Conservation (phyloP, 768 basidiomycete genomes). For the Kwoniella bestiolae region DNA sequence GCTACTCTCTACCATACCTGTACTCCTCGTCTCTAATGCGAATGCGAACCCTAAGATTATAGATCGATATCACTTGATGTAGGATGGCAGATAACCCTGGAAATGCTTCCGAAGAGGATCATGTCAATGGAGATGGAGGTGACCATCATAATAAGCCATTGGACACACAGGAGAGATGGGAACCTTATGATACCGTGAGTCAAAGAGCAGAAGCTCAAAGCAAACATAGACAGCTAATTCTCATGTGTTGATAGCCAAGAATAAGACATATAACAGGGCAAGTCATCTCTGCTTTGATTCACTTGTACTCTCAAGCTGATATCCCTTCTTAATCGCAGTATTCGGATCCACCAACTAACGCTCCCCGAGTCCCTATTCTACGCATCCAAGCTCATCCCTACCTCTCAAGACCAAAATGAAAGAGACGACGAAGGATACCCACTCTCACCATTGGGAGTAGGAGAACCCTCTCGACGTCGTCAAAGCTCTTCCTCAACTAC, state of each 20-base stretch:
- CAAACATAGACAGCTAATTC: neutral
- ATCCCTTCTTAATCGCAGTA: constrained; percentile 23
- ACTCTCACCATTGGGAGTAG: constrained; percentile 24
- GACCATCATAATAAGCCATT: neutral
- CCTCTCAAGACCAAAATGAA: neutral
- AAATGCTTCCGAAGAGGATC: neutral
- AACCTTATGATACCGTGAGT: constrained; percentile 22
- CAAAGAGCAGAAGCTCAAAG: no score
- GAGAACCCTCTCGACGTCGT: constrained; percentile 13
- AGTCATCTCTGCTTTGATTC: neutral
- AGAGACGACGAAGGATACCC: constrained; percentile 6
- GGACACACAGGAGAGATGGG: neutral
- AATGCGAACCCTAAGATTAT: neutral
- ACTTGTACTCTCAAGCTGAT: neutral
- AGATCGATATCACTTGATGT: neutral
- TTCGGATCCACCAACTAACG: constrained; percentile 50
- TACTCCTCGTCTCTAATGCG: neutral
- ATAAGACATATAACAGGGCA: constrained; percentile 52
- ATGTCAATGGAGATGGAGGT: neutral
- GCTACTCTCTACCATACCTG: neutral
- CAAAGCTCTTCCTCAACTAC: constrained; percentile 10
- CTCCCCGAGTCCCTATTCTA: constrained; percentile 35
- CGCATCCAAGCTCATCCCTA: constrained; percentile 30
- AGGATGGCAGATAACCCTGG: neutral
- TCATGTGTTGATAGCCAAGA: constrained; percentile 27